Percentiles rank a stretch among this genome's conserved stretches.
These are phyloP conservation scores for Sporothrix protearum DNA, from an alignment of 2,329 filamentous ascomycete species.

Conservation along the genomic window DNA sequence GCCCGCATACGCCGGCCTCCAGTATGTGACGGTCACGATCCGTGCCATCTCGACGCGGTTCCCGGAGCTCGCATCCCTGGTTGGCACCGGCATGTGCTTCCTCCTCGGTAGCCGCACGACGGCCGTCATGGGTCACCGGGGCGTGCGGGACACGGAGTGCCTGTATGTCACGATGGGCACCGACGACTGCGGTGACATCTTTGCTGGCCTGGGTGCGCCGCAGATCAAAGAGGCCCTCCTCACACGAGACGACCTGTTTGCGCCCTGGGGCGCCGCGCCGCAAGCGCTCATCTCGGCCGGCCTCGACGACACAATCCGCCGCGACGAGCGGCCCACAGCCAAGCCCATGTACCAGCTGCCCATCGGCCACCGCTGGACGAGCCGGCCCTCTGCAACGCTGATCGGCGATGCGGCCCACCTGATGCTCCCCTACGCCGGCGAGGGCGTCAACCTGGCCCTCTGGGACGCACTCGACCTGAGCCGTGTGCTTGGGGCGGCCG, in stretches of 20 bases:
- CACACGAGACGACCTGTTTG: neutral
- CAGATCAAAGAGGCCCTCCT: neutral
- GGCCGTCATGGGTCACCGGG: conserved; percentile 2
- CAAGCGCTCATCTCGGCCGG: neutral
- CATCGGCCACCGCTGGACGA: neutral
- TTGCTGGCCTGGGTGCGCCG: neutral
- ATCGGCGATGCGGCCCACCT: conserved; percentile 12
- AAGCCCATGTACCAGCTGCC: conserved; percentile 4
- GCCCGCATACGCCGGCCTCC: conserved; percentile 41
- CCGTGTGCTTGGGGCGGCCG: neutral
- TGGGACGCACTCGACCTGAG: neutral
- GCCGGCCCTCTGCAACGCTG: neutral
- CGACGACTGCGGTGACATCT: neutral
- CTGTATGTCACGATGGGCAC: neutral
- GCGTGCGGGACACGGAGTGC: neutral
- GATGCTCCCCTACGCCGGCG: neutral
- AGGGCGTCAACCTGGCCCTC: neutral
- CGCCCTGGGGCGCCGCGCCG: neutral
- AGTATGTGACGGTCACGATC: conserved; percentile 39
- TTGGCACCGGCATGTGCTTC: conserved; percentile 39
- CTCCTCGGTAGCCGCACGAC: neutral
- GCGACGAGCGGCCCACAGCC: neutral
- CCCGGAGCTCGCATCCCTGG: conserved; percentile 38
- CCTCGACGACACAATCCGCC: neutral
- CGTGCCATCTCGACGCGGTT: conserved; percentile 36